A percentile compares a stretch with the other conserved stretches of the same genome.
phyloP scores from a whole-genome alignment of 2,329 filamentous ascomycete genomes.

The Colletotrichum cereale region DNA sequence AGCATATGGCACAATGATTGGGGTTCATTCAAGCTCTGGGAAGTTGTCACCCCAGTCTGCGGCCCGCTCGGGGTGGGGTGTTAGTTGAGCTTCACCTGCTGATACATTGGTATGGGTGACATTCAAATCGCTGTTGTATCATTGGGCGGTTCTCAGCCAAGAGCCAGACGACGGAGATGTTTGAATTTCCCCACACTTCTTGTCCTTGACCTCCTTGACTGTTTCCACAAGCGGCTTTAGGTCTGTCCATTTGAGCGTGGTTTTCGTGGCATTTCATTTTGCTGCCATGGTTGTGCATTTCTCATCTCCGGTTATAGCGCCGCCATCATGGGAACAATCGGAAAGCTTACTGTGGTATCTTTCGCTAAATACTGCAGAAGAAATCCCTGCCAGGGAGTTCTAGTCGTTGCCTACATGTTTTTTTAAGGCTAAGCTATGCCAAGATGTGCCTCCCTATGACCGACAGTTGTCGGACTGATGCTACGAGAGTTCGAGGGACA shows the following conservation, averaged over 20 bases:
- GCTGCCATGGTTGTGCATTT: background rate
- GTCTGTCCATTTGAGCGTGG: background rate
- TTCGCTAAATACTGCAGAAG: background rate
- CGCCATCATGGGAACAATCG: background rate
- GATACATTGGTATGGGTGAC: background rate
- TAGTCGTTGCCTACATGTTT: background rate
- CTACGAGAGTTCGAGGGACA: background rate
- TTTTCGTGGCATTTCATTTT: background rate
- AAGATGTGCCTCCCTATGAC: background rate
- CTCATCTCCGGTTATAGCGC: background rate
- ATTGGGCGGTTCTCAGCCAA: slow-evolving; percentile 7
- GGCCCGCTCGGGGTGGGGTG: slow-evolving; percentile 13
- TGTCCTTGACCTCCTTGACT: background rate
- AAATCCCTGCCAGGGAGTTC: background rate
- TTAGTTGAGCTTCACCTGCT: background rate
- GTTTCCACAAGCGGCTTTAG: background rate
- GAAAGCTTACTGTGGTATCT: background rate
- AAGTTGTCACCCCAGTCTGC: background rate
- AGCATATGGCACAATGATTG: background rate
- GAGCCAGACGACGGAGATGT: slow-evolving; percentile 26
- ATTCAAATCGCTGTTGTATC: slow-evolving; percentile 20
- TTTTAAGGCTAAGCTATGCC: too few relatives aligned
- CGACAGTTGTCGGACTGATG: background rate
- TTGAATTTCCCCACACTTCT: background rate
- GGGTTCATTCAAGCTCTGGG: background rate